phyloP scores from a whole-genome alignment of 108 stramenopile genomes.

The Parietichytrium sp. region DNA sequence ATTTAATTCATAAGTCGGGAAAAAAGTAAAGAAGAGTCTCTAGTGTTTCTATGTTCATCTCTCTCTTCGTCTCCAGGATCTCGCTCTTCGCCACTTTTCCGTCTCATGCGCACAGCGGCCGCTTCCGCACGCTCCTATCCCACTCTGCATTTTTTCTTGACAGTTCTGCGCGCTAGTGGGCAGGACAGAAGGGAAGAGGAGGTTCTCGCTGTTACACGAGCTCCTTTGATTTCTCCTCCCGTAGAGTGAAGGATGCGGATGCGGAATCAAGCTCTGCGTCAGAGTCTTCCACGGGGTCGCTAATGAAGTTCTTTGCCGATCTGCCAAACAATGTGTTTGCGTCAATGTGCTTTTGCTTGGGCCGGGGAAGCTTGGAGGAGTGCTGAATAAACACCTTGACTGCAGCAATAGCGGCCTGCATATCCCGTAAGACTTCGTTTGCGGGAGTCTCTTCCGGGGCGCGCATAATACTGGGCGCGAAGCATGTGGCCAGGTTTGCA shows the following conservation, averaged over 20 bases:
- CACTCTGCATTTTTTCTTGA: background rate
- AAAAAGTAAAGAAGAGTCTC: no score
- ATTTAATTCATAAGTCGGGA: no score
- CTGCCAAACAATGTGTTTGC: slow-evolving; percentile 5
- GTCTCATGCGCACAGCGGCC: no score
- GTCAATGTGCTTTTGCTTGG: background rate
- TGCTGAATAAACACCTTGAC: slow-evolving; percentile 24
- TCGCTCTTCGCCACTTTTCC: no score
- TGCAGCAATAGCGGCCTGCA: slow-evolving; percentile 31
- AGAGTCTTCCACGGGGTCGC: background rate
- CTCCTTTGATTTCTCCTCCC: background rate
- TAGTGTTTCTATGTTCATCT: no score
- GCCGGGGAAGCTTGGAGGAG: background rate
- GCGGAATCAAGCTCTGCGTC: background rate
- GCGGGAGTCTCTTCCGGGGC: slow-evolving; percentile 1
- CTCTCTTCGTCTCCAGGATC: no score
- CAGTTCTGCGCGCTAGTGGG: background rate
- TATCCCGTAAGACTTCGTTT: slow-evolving; percentile 6
- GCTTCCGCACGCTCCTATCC: no score
- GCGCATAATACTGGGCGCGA: slow-evolving; percentile 1
- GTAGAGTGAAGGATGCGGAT: background rate
- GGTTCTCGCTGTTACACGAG: background rate
- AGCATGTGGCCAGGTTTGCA: background rate
- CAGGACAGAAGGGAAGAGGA: background rate
- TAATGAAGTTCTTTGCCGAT: background rate